Base-by-base conservation (phyloP, 352 stramenopile species). In the Thalassiosira hispida region DNA sequence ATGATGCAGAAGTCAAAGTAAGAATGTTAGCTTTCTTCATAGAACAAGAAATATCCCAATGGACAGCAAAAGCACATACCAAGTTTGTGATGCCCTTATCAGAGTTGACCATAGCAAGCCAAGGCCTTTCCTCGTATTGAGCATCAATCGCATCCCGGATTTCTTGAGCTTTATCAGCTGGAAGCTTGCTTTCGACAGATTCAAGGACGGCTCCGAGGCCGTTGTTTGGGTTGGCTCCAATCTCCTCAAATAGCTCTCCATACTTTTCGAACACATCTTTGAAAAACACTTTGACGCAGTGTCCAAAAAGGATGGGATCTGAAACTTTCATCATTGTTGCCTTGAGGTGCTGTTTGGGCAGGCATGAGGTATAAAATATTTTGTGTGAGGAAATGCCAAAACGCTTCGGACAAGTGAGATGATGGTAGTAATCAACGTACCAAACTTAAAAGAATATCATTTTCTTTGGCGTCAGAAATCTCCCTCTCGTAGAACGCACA, bases 311-410 rank as follows among this genome's bases (percentile, higher is more conserved):
- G 73, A 96, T 95, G 2, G 92, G 92, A 77, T 95, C 91, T 27
- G 79, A 91, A 22, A 96, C 79, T 80, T 96, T 95, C 91, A 95
- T 95, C 91, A 95, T 95, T 25, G 91, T 95, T 42, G 91, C 91
- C 69, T 95, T 95, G 1, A 95, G 73, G 66, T 95, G 90, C 63
- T 77, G 40, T 63, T 67, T 12, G 5, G 12, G 35, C 35, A 12
- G 5, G 22, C 56, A n/a, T 64, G 44, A 29, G 12, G 14, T 47
- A 27, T 23, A 20, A 38, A 60, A 62, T 0, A 51, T 1, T 29
- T 55, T 23, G 4, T n/a, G 46, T 55, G 9, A 47, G 47, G 46
- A 8, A 67, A 85, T 40, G 46, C 14, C 6, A 22, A 23, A 23
- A 18, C 14, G 18, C 7, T 14, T 14, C 38, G 14, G 7, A 46